Evolutionary conservation across 2,329 filamentous ascomycete species (phyloP).

Genomic region (Phialophora chinensis): DNA sequence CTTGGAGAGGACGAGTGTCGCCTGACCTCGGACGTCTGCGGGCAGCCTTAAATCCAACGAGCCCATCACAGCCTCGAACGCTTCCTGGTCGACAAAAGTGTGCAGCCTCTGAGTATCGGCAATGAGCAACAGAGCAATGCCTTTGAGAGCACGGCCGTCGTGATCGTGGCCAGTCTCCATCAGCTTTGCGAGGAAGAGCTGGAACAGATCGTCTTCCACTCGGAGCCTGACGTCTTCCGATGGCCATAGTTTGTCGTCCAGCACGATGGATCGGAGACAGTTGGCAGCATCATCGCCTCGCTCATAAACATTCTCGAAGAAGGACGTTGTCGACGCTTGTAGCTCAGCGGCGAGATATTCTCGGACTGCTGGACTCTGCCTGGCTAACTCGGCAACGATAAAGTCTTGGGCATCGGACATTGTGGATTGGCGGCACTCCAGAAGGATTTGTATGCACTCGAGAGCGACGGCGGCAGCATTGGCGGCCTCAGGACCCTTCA

Average conservation of each 20-base stretch:
- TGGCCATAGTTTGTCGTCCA: slow-evolving; percentile 54
- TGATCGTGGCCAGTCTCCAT: slow-evolving; percentile 87
- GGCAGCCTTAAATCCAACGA: slow-evolving; percentile 85
- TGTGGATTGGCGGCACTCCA: slow-evolving; percentile 46
- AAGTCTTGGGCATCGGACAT: slow-evolving; percentile 53
- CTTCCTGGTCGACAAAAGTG: slow-evolving; percentile 66
- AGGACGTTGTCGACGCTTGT: slow-evolving; percentile 52
- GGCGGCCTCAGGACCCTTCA: slow-evolving; percentile 52
- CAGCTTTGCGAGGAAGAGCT: slow-evolving; percentile 79
- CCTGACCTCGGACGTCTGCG: slow-evolving; percentile 76
- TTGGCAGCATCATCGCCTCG: slow-evolving; percentile 55
- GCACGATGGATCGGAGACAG: slow-evolving; percentile 53
- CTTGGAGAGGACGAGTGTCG: slow-evolving; percentile 79
- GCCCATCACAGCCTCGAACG: slow-evolving; percentile 82
- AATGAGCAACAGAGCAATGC: slow-evolving; percentile 64
- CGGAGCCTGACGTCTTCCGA: slow-evolving; percentile 49
- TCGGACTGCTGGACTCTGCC: slow-evolving; percentile 51
- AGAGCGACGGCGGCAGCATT: slow-evolving; percentile 49
- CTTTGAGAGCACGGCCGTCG: slow-evolving; percentile 65
- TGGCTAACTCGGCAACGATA: slow-evolving; percentile 54
- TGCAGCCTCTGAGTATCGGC: slow-evolving; percentile 59
- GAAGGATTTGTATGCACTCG: slow-evolving; percentile 52
- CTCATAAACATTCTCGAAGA: slow-evolving; percentile 57
- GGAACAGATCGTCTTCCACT: slow-evolving; percentile 56
- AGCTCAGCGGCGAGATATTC: slow-evolving; percentile 52